These are phyloP conservation scores for Hirschioporus abietinus DNA, from an alignment of 768 basidiomycete genomes.

Conservation along the genomic window DNA sequence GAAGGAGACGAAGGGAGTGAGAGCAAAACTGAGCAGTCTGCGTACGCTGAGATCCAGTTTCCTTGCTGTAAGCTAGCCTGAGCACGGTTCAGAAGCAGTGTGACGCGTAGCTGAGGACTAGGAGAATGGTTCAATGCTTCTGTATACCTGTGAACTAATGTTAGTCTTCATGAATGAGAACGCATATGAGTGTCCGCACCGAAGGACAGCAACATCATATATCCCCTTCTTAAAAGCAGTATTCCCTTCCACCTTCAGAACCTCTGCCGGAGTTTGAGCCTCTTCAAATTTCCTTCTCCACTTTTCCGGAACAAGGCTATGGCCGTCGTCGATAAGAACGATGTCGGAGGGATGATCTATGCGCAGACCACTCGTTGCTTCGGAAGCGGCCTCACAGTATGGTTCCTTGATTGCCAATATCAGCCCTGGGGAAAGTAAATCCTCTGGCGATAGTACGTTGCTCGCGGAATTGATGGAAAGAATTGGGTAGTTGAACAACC, in stretches of 20 bases:
- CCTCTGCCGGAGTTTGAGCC: conserved; percentile 8
- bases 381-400: not conserved
- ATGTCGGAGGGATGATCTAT: conserved; percentile 28
- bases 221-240: conserved; percentile 15
- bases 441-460: not conserved
- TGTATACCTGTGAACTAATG: not conserved
- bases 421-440: not conserved
- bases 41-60: conserved; percentile 18
- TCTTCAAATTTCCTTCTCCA: not conserved
- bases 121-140: not conserved
- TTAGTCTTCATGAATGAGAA: conserved; percentile 12
- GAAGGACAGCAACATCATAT: conserved; percentile 21
- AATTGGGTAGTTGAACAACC: not conserved
- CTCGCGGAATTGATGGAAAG: not conserved
- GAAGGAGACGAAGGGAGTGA: not conserved
- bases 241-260: conserved; percentile 23
- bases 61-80: conserved; percentile 20
- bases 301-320: conserved; percentile 11
- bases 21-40: conserved; percentile 20
- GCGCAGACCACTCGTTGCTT: conserved; percentile 9
- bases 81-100: conserved; percentile 24
- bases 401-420: not conserved
- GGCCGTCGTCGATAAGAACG: conserved; percentile 14
- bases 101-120: not conserved
- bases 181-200: conserved; percentile 20